Evolutionary conservation across 495 filamentous ascomycete species (phyloP).

Genomic region (Lichina pygmaea): DNA sequence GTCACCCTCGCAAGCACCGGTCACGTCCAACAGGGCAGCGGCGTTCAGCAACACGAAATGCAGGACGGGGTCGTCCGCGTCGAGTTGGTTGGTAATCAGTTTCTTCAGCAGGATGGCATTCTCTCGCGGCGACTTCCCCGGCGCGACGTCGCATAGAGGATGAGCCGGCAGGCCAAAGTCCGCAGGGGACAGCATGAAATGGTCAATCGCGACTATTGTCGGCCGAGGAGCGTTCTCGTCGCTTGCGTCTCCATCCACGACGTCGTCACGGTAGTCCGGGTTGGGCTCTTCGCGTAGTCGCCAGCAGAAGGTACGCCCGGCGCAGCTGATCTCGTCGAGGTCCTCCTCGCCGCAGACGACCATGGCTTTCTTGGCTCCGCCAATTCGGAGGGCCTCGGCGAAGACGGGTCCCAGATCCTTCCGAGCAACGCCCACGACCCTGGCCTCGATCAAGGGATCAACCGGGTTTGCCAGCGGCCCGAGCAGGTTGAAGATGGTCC

Average conservation of each 20-base stretch:
- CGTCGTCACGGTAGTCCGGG: slow-evolving; percentile 12
- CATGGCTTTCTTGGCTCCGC: slow-evolving; percentile 58
- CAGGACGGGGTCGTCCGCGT: slow-evolving; percentile 53
- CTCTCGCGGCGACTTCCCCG: slow-evolving; percentile 61
- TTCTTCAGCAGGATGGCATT: slow-evolving; percentile 63
- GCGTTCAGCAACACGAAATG: slow-evolving; percentile 89
- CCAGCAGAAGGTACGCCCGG: slow-evolving; percentile 73
- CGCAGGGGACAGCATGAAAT: slow-evolving; percentile 45
- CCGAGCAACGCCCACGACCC: slow-evolving; percentile 77
- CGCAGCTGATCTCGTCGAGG: slow-evolving; percentile 83
- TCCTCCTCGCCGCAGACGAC: slow-evolving; percentile 88
- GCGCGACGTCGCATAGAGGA: slow-evolving; percentile 46
- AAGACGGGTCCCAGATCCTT: slow-evolving; percentile 63
- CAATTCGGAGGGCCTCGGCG: slow-evolving; percentile 51
- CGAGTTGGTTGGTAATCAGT: slow-evolving; percentile 46
- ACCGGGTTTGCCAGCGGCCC: slow-evolving; percentile 80
- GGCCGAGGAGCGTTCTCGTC: slow-evolving; percentile 16
- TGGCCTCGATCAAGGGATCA: slow-evolving; percentile 55
- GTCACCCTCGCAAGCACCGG: slow-evolving; percentile 68
- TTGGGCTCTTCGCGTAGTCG: slow-evolving; percentile 28
- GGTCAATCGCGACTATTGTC: slow-evolving; percentile 29
- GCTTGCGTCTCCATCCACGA: slow-evolving; percentile 13
- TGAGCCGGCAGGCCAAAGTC: slow-evolving; percentile 69
- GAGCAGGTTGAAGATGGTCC: slow-evolving; percentile 90
- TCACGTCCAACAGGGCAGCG: slow-evolving; percentile 57